Conservation (phyloP, 2,329 filamentous ascomycete species). For the Periconia sp. region DNA sequence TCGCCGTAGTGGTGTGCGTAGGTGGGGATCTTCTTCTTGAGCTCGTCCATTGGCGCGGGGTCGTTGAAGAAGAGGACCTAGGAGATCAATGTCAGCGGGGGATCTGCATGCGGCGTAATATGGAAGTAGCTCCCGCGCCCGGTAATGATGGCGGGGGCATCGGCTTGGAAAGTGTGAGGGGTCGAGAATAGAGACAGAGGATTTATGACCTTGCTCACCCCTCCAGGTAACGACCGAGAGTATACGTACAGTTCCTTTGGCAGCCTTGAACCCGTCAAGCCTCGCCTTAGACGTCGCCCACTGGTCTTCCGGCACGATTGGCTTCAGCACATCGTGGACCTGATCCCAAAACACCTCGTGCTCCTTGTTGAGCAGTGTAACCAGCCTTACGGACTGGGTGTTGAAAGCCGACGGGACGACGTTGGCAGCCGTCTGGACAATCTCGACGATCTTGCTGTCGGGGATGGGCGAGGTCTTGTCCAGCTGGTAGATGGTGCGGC, state of each 20-base stretch:
- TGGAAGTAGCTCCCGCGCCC: too few species aligned
- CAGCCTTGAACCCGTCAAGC: conserved; percentile 65
- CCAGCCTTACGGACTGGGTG: conserved; percentile 76
- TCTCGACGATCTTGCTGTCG: conserved; percentile 62
- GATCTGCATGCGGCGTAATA: too few species aligned
- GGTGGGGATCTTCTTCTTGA: conserved; percentile 68
- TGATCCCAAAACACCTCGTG: conserved; percentile 89
- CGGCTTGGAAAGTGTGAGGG: too few species aligned
- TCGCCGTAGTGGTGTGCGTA: conserved; percentile 79
- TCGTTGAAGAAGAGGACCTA: conserved; percentile 86
- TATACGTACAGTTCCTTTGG: conserved; percentile 69
- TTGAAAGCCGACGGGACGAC: conserved; percentile 84
- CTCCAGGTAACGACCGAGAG: too few species aligned
- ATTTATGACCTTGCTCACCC: too few species aligned
- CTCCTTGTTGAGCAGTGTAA: conserved; percentile 78
- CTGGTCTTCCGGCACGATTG: conserved; percentile 66
- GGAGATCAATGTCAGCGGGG: background rate
- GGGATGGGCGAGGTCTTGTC: conserved; percentile 64
- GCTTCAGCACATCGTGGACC: conserved; percentile 64
- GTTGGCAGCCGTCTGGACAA: conserved; percentile 61
- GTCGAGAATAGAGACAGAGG: too few species aligned
- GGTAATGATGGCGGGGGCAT: too few species aligned
- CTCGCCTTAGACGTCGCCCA: conserved; percentile 59
- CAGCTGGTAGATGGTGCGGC: conserved; percentile 70
- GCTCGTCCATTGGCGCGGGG: conserved; percentile 63